phyloP scores from a whole-genome alignment of 2,329 filamentous ascomycete species.

The Daldinia sp. region DNA sequence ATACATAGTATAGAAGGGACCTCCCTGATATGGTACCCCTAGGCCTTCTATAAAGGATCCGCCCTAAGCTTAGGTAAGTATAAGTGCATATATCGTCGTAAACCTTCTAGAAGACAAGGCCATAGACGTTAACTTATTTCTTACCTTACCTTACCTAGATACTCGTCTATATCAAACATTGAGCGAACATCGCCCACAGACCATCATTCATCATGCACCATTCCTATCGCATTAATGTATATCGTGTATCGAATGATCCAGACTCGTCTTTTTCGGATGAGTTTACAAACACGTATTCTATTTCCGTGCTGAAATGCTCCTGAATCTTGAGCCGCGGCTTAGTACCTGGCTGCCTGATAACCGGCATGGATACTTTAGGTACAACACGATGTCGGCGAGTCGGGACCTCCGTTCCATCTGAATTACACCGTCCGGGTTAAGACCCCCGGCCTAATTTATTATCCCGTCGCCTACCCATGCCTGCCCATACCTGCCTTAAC shows the following conservation, averaged over 20 bases:
- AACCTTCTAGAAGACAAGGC: too few relatives aligned
- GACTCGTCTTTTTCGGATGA: neutral
- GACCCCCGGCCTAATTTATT: slow-evolving; percentile 5
- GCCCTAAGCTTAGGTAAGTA: neutral
- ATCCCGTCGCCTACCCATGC: neutral
- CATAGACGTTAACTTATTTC: neutral
- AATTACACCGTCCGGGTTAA: slow-evolving; percentile 7
- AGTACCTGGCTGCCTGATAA: too few relatives aligned
- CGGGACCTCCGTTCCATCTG: slow-evolving; percentile 1
- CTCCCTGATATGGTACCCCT: neutral
- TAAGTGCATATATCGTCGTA: slow-evolving; percentile 1
- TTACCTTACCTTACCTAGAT: neutral
- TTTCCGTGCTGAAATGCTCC: neutral
- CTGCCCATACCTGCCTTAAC: too few relatives aligned
- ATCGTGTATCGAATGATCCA: neutral
- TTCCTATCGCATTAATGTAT: neutral
- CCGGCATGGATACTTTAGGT: neutral
- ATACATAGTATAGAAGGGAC: neutral
- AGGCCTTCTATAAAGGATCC: neutral
- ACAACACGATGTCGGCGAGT: slow-evolving; percentile 1
- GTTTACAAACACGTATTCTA: neutral
- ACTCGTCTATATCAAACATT: neutral
- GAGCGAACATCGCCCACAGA: neutral
- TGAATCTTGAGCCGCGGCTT: slow-evolving; percentile 5
- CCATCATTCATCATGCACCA: neutral